These are phyloP conservation scores for Penicillium salamii DNA, from an alignment of 495 filamentous ascomycete genomes.

Conservation along the genomic window DNA sequence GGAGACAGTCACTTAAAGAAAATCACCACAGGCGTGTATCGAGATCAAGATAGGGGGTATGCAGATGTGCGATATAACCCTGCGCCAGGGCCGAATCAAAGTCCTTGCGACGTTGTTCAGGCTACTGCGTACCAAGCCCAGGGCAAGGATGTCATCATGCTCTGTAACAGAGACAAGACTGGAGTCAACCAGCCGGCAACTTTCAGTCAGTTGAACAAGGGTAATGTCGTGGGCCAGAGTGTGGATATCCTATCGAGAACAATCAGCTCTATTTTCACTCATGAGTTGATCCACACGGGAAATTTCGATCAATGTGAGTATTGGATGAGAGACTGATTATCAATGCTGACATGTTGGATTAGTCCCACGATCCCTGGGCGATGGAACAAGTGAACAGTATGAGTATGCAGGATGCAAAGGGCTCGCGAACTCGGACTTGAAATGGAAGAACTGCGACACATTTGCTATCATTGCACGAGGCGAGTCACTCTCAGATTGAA, in stretches of 20 bases:
- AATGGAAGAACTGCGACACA: slow-evolving; percentile 1
- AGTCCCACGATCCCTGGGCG: background rate
- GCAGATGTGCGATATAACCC: background rate
- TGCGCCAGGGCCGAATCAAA: background rate
- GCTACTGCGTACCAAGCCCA: background rate
- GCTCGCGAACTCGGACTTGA: background rate
- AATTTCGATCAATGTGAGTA: background rate
- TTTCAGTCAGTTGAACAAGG: background rate
- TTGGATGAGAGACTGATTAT: background rate
- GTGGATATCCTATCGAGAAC: background rate
- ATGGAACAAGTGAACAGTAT: background rate
- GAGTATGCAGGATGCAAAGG: background rate
- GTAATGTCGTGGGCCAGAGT: background rate
- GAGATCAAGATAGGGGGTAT: background rate
- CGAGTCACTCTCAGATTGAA: background rate
- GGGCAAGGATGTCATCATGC: background rate
- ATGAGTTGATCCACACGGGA: background rate
- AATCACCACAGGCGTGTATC: background rate
- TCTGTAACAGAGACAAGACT: background rate
- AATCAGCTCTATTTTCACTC: background rate
- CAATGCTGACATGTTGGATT: background rate
- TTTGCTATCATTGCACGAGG: slow-evolving; percentile 1
- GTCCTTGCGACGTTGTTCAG: background rate
- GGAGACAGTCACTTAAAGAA: background rate
- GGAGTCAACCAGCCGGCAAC: background rate